phyloP scores from a whole-genome alignment of 106 monocot genomes.

The Iris macrosiphon region DNA sequence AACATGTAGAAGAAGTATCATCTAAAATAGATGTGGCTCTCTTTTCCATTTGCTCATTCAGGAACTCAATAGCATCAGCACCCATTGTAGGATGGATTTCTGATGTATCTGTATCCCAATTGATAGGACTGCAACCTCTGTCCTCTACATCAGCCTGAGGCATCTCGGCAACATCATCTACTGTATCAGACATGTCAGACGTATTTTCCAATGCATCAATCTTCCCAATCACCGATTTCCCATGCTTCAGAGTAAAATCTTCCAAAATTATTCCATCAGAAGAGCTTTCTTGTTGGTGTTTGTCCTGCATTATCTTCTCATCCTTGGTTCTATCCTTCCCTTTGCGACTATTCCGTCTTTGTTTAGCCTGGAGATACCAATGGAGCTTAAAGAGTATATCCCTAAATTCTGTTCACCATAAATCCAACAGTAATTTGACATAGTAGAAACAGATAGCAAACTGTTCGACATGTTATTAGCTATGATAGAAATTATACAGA shows the following conservation, averaged over 20 bases:
- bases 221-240: constrained; percentile 16
- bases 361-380: constrained; percentile 33
- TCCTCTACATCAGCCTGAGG: constrained; percentile 51
- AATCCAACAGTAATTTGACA: too few relatives aligned
- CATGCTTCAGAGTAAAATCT: constrained; percentile 24
- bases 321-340: constrained; percentile 63
- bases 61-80: constrained; percentile 22
- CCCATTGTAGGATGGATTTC: constrained; percentile 37
- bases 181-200: constrained; percentile 59
- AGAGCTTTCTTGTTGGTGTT: constrained; percentile 10
- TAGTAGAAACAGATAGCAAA: too few relatives aligned
- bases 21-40: constrained; percentile 45
- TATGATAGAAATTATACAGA: too few relatives aligned
- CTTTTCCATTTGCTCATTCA: constrained; percentile 31
- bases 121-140: constrained; percentile 28
- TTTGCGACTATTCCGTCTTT: constrained; percentile 63
- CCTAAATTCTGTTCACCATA: too few relatives aligned
- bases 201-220: constrained; percentile 28
- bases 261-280: constrained; percentile 27
- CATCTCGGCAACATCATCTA: constrained; percentile 44
- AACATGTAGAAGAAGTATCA: constrained; percentile 93
- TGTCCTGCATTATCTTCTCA: constrained; percentile 34
- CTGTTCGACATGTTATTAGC: too few relatives aligned
- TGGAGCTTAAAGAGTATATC: too few relatives aligned
- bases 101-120: constrained; percentile 63